Conservation (phyloP, 2,329 filamentous ascomycete genomes). For the Monosporascus cannonballus region DNA sequence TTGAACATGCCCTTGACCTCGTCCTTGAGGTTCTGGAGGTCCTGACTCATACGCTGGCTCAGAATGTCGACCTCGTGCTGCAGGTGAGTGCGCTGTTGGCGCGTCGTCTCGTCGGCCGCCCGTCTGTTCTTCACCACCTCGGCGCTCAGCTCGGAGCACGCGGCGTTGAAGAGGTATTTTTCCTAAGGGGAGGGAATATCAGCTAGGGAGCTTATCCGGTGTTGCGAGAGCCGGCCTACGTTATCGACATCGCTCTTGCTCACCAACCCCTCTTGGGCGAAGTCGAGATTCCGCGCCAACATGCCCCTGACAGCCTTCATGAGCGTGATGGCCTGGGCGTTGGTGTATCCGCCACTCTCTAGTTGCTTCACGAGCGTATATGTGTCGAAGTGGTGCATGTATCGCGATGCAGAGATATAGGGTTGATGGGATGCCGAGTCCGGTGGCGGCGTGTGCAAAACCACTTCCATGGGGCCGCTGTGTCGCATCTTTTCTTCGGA, state of each 20-base stretch:
- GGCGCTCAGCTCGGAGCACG: slow-evolving; percentile 83
- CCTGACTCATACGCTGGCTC: slow-evolving; percentile 77
- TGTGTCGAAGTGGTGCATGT: slow-evolving; percentile 95
- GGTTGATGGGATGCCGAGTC: slow-evolving; percentile 31
- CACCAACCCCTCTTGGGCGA: slow-evolving; percentile 74
- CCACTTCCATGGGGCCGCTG: slow-evolving; percentile 44
- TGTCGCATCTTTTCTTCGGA: slow-evolving; percentile 32
- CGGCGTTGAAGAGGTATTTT: slow-evolving; percentile 87
- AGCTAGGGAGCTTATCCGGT: slow-evolving; percentile 2
- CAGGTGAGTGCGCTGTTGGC: slow-evolving; percentile 75
- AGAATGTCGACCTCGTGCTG: slow-evolving; percentile 96
- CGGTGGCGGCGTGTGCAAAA: slow-evolving; percentile 35
- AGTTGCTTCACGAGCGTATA: slow-evolving; percentile 84
- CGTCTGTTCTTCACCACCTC: slow-evolving; percentile 77
- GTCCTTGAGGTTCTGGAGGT: slow-evolving; percentile 75
- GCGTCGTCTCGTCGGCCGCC: slow-evolving; percentile 71
- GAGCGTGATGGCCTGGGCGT: slow-evolving; percentile 69
- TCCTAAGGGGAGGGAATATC: slow-evolving; percentile 42
- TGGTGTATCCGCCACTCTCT: slow-evolving; percentile 62
- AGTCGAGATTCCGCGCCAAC: slow-evolving; percentile 70
- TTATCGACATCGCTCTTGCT: slow-evolving; percentile 93
- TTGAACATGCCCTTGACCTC: slow-evolving; percentile 95
- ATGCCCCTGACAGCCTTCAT: slow-evolving; percentile 89
- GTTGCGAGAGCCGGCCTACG: slow-evolving; percentile 18
- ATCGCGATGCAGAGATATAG: slow-evolving; percentile 67